Evolutionary conservation across 805 yeast species (phyloP), one percentile per base, ranked within the genome.

Genomic region (Saturnispora besseyi): DNA sequence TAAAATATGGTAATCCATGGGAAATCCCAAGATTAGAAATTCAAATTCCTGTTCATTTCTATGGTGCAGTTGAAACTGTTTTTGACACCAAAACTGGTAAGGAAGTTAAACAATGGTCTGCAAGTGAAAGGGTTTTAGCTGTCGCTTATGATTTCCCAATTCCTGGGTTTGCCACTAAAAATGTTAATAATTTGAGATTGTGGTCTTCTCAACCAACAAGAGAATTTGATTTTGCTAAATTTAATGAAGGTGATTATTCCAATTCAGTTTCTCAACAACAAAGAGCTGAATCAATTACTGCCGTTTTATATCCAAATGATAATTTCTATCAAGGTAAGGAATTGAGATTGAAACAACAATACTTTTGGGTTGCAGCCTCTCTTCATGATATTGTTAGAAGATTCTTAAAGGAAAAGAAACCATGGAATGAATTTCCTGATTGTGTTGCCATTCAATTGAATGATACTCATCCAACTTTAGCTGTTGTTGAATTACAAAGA

Each of bases 331-430:
- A 80, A 56, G 97, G 97, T 60, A 89, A 90, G 68, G 96, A 87
- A 65, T 75, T 89, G 62, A 80, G 97, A 64, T 78, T 89, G 67
- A 90, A 90, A 68, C 97, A 89, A 72, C 97, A 89, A 69, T 90
- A 88, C 69, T 90, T 89, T 70, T 89, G 97, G 97, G 96, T 90
- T 48, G 82, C 95, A 46, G 96, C 97, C 32, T 87, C 96, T 13
- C 75, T 90, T 58, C 88, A 85, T 60, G 97, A 89, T 66, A 89
- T 89, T 58, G 79, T 89, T 41, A 82, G 97, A 64, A 78, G 97
- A 62, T 89, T 85, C 71, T 83, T 88, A 67, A 90, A 90, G 70
- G 66, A 81, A 49, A 76, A 76, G 58, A 75, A 79, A 59, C 77
- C 88, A 44, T 89, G 96, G 95, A 61, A 74, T 33, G 88, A 84